Conservation (phyloP, 2,329 filamentous ascomycete species). For the Claviceps sp. region DNA sequence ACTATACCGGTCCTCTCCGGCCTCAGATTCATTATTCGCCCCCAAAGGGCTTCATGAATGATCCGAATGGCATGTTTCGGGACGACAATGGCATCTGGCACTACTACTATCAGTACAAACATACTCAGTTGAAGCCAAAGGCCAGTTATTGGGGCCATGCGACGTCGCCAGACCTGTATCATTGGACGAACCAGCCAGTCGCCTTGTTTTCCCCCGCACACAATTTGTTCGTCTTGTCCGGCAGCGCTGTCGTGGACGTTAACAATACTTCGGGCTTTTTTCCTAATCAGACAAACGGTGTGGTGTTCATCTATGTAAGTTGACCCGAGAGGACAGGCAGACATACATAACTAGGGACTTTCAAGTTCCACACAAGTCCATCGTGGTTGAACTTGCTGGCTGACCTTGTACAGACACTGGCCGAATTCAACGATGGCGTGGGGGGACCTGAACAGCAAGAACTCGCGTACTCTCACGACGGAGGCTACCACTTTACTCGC, state of each 20-base stretch:
- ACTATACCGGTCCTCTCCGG: conserved; percentile 8
- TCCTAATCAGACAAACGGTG: conserved; percentile 16
- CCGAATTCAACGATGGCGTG: conserved; percentile 3
- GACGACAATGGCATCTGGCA: conserved; percentile 46
- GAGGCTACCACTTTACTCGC: conserved; percentile 25
- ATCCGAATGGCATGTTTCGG: conserved; percentile 22
- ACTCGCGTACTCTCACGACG: conserved; percentile 44
- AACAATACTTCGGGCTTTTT: conserved; percentile 58
- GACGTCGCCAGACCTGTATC: conserved; percentile 46
- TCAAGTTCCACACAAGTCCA: conserved; percentile 1
- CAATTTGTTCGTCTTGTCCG: conserved; percentile 35
- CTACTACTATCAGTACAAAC: conserved; percentile 49
- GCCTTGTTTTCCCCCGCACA: conserved; percentile 39
- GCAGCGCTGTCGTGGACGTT: conserved; percentile 43
- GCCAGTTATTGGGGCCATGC: conserved; percentile 57
- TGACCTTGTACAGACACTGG: conserved; percentile 12
- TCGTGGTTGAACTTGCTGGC: not conserved
- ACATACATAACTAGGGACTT: too few species aligned
- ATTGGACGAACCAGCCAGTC: conserved; percentile 52
- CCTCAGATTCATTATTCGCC: conserved; percentile 6
- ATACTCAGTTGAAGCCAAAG: conserved; percentile 30
- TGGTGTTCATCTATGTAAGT: conserved; percentile 36
- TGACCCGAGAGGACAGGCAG: too few species aligned
- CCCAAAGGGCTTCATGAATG: conserved; percentile 3
- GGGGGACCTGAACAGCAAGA: conserved; percentile 34